Evolutionary conservation across 1,284 basidiomycete species (phyloP).

Genomic region (Taiwanofungus camphoratus): DNA sequence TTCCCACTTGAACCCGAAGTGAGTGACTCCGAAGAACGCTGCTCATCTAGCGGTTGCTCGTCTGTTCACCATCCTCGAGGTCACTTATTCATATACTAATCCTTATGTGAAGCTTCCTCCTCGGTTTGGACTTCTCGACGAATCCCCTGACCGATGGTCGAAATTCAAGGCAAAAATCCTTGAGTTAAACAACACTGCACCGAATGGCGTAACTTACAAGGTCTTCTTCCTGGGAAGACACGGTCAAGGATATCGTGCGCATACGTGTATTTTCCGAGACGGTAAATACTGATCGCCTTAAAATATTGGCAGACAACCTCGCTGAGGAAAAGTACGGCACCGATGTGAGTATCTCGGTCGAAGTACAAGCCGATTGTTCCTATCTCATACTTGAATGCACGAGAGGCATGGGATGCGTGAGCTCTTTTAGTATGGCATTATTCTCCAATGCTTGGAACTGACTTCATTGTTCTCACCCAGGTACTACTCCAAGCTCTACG

Average conservation of each 20-base stretch:
- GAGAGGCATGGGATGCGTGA: conserved; percentile 52
- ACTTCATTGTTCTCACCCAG: conserved; percentile 3
- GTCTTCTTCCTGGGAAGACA: conserved; percentile 66
- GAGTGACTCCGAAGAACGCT: too few species aligned
- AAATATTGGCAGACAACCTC: conserved; percentile 57
- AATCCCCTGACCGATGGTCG: conserved; percentile 46
- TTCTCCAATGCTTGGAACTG: not conserved
- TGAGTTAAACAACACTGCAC: conserved; percentile 39
- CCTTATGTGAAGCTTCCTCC: conserved; percentile 42
- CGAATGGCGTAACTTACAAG: conserved; percentile 44
- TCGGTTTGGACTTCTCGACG: conserved; percentile 58
- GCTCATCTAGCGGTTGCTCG: too few species aligned
- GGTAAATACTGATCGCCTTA: too few species aligned
- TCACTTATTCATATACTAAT: not conserved
- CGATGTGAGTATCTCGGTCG: conserved; percentile 33
- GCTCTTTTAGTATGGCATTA: conserved; percentile 15
- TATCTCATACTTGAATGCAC: not conserved
- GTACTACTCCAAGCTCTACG: conserved; percentile 59
- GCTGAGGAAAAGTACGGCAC: conserved; percentile 69
- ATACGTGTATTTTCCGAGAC: not conserved
- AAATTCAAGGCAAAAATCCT: conserved; percentile 39
- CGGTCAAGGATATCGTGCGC: conserved; percentile 67
- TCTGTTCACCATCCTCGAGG: too few species aligned
- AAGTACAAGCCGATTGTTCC: conserved; percentile 1
- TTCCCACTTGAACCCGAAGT: not conserved